These are phyloP conservation scores for Excoecaria cochinchinensis DNA, from an alignment of 345 rosid genomes.

Conservation along the genomic window DNA sequence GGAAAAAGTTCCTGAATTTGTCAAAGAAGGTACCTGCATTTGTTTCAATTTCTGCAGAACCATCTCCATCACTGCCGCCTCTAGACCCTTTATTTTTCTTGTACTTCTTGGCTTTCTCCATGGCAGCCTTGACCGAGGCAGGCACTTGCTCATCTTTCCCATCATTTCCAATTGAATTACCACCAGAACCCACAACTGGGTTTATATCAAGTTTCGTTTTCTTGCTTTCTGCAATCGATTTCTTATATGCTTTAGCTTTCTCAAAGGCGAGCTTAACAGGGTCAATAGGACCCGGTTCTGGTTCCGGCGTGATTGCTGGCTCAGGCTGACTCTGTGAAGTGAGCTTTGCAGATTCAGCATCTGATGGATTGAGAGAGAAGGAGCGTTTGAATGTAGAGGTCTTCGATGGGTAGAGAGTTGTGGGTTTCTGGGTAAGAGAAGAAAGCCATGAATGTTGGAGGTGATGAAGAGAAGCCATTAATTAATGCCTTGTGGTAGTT, in stretches of 20 bases:
- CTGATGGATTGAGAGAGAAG: slow-evolving; percentile 31
- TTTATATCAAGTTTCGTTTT: neutral
- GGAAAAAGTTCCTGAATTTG: neutral
- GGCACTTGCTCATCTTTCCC: neutral
- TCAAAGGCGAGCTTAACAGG: slow-evolving; percentile 68
- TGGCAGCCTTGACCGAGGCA: neutral
- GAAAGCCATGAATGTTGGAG: slow-evolving; percentile 37
- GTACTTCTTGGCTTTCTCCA: slow-evolving; percentile 38
- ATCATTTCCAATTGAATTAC: neutral
- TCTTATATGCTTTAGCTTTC: slow-evolving; percentile 58
- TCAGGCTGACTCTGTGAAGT: slow-evolving; percentile 20
- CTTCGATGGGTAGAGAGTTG: slow-evolving; percentile 30
- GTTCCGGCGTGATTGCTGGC: neutral
- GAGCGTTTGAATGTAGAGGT: slow-evolving; percentile 28
- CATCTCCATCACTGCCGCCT: neutral
- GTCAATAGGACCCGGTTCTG: slow-evolving; percentile 19
- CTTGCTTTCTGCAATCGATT: slow-evolving; percentile 9
- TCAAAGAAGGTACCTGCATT: slow-evolving; percentile 30
- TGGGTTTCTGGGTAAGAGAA: slow-evolving; percentile 35
- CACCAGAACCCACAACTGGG: slow-evolving; percentile 15
- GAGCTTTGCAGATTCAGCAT: slow-evolving; percentile 22
- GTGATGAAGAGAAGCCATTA: slow-evolving; percentile 15
- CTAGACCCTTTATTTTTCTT: slow-evolving; percentile 18
- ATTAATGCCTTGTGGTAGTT: neutral
- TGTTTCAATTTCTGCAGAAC: slow-evolving; percentile 18